Conservation (phyloP, 176 grass and related monocot species). For the Sorghum bicolor region DNA sequence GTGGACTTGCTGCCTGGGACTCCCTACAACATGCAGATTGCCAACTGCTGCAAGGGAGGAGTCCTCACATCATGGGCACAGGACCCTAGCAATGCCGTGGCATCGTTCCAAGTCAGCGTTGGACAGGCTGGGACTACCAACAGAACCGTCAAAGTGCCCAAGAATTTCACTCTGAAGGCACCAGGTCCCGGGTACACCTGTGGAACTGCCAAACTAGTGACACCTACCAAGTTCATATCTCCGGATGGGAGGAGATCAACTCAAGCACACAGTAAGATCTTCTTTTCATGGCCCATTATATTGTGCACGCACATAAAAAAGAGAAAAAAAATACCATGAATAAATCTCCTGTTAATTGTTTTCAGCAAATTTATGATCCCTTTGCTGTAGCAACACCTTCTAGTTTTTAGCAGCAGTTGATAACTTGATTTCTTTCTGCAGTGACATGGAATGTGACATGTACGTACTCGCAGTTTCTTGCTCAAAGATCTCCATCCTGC, state of each 20-base stretch:
- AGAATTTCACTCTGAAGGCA: constrained; percentile 47
- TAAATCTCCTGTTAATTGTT: background rate
- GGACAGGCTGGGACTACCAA: constrained; percentile 69
- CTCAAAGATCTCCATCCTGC: constrained; percentile 61
- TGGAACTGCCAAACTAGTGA: constrained; percentile 47
- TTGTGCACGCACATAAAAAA: too few relatives aligned
- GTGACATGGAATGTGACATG: constrained; percentile 88
- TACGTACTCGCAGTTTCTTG: constrained; percentile 67
- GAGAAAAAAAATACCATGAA: too few relatives aligned
- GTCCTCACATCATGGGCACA: constrained; percentile 49
- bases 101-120: constrained; percentile 64
- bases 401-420: background rate
- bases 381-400: background rate
- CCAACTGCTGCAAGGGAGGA: constrained; percentile 80
- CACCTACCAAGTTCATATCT: constrained; percentile 55
- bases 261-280: constrained; percentile 56
- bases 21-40: constrained; percentile 60
- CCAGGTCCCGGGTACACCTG: constrained; percentile 83
- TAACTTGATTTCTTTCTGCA: constrained; percentile 27
- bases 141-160: constrained; percentile 45
- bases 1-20: constrained; percentile 37
- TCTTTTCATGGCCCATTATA: background rate
- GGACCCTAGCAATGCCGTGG: constrained; percentile 55
- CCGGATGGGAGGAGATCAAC: constrained; percentile 67
- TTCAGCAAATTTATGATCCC: background rate